These are phyloP conservation scores for Suillus subaureus DNA, from an alignment of 768 basidiomycete species.

Conservation along the genomic window DNA sequence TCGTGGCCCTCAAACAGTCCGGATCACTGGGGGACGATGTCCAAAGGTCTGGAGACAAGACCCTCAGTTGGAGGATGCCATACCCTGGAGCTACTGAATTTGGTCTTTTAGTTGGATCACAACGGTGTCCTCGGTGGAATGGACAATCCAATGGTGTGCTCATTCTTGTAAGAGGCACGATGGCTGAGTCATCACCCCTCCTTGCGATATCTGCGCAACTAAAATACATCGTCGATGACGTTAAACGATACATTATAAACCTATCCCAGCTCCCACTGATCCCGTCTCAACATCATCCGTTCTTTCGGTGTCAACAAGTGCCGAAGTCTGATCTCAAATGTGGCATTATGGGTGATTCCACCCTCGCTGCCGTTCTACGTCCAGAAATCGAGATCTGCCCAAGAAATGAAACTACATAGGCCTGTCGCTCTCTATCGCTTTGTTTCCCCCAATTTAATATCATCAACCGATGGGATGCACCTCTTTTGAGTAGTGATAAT, in stretches of 20 bases:
- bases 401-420: neutral
- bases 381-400: neutral
- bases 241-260: neutral
- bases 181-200: slow-evolving; percentile 67
- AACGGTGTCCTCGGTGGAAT: slow-evolving; percentile 33
- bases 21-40: neutral
- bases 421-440: no score
- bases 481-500: neutral
- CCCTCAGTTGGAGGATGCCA: neutral
- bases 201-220: neutral
- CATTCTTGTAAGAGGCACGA: slow-evolving; percentile 64
- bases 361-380: neutral
- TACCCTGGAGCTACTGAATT: neutral
- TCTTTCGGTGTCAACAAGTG: neutral
- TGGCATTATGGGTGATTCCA: neutral
- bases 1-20: no score
- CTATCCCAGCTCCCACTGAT: neutral
- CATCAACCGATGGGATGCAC: neutral
- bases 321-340: neutral
- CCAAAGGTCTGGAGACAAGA: neutral
- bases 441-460: neutral
- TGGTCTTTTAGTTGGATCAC: neutral
- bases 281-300: neutral
- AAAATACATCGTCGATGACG: neutral
- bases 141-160: neutral